Evolutionary conservation across 2,329 filamentous ascomycete species (phyloP).

Genomic region (Pseudocercospora fijiensis): DNA sequence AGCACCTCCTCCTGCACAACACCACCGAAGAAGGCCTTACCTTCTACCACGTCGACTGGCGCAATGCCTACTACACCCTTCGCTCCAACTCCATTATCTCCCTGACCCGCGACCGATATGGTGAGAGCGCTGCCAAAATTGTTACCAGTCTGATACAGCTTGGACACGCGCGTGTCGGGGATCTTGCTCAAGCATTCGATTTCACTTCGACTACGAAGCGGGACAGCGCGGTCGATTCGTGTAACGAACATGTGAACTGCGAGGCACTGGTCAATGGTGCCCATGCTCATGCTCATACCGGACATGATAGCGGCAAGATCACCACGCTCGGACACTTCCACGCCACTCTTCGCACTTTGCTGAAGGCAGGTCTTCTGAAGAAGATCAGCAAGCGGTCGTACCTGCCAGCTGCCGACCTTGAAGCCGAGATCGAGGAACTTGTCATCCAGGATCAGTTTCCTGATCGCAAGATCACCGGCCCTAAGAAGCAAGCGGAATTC

Average conservation of each 20-base stretch:
- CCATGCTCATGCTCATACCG: too few relatives aligned
- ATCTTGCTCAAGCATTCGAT: constrained; percentile 65
- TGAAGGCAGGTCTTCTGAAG: constrained; percentile 67
- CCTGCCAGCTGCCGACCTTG: constrained; percentile 57
- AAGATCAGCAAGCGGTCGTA: constrained; percentile 55
- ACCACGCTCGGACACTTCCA: constrained; percentile 44
- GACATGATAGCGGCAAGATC: constrained; percentile 34
- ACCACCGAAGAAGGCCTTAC: constrained; percentile 59
- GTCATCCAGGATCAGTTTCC: constrained; percentile 57
- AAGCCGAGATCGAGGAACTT: constrained; percentile 63
- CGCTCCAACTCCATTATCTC: constrained; percentile 80
- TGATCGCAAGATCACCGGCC: constrained; percentile 56
- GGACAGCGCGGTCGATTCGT: constrained; percentile 30
- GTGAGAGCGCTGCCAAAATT: constrained; percentile 69
- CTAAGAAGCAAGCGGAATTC: constrained; percentile 66
- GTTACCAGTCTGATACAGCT: constrained; percentile 72
- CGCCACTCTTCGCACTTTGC: constrained; percentile 48
- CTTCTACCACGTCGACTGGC: constrained; percentile 80
- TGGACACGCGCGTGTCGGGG: constrained; percentile 71
- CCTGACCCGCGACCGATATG: constrained; percentile 70
- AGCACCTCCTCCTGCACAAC: constrained; percentile 57
- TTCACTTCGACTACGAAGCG: constrained; percentile 37
- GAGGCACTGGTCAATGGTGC: constrained; percentile 21
- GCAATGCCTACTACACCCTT: constrained; percentile 76
- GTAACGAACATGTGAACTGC: constrained; percentile 27